Percentiles rank a stretch among this genome's conserved stretches.
phyloP scores from a whole-genome alignment of 2,329 filamentous ascomycete genomes.

The Bertia moriformis region DNA sequence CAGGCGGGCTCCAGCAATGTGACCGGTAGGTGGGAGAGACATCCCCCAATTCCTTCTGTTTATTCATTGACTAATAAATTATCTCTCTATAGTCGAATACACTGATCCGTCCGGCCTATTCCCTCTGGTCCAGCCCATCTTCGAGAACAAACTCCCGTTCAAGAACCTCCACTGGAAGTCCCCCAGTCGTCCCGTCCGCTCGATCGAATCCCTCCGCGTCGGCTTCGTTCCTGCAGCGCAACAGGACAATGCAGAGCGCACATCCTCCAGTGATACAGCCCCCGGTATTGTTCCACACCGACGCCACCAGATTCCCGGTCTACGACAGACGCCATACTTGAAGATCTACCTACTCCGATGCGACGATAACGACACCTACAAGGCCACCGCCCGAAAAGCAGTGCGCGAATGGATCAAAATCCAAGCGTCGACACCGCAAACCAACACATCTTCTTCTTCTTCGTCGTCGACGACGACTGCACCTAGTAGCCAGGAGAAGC shows the following conservation, averaged over 20 bases:
- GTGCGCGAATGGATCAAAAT: conserved; percentile 84
- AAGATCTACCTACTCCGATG: conserved; percentile 81
- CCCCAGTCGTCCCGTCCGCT: conserved; percentile 74
- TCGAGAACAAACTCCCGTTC: conserved; percentile 68
- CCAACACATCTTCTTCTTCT: too few relatives aligned
- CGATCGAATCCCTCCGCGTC: conserved; percentile 83
- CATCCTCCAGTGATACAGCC: conserved; percentile 18
- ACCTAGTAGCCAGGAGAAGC: conserved; percentile 65
- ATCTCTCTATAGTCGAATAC: conserved; percentile 80
- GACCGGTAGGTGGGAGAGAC: not conserved
- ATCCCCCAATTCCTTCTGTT: too few relatives aligned
- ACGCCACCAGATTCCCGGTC: conserved; percentile 85
- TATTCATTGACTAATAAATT: too few relatives aligned
- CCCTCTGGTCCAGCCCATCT: conserved; percentile 62
- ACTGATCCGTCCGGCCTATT: conserved; percentile 85
- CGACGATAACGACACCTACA: conserved; percentile 92
- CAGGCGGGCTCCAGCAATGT: conserved; percentile 1
- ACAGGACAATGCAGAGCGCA: conserved; percentile 24
- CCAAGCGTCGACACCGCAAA: conserved; percentile 35
- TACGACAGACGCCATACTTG: conserved; percentile 84
- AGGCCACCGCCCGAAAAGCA: conserved; percentile 59
- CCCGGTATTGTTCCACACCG: conserved; percentile 34
- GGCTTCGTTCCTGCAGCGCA: conserved; percentile 58
- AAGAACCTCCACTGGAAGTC: conserved; percentile 96
- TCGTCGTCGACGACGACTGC: conserved; percentile 35